Evolutionary conservation across 202 grass and related monocot genomes (phyloP), one percentile per base, ranked within the genome.

Genomic region (Cymbopogon flexuosus): DNA sequence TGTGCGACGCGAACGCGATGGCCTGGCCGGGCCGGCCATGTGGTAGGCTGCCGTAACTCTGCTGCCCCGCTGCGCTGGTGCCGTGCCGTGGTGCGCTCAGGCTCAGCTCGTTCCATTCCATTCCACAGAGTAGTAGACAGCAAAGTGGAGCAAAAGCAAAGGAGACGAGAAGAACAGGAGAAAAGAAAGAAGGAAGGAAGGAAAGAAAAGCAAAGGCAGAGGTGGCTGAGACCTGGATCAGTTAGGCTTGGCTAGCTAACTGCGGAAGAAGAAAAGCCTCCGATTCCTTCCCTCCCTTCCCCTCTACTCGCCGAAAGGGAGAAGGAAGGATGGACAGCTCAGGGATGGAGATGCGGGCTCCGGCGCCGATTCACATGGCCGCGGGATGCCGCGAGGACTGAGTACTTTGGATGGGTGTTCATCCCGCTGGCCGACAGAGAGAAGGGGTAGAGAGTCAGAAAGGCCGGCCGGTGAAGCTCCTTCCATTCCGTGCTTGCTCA

Each of bases 231-330:
- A 60, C 68, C 30, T 64, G 68, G 65, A 68, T 83, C 74, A 78
- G 79, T 83, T 79, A 66, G 73, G 79, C 33, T 82, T 51, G 79
- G 79, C 51, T 37, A 82, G 79, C 83, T 68, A 81, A 79, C 63
- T 42, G 8, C 36, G 57, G 42, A 69, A 39, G 84, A 60, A 51
- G 74, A 27, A 30, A 65, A 62, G 74, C 68, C 73, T 72, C 79
- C 62, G 88, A 75, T 89, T 86, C 84, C 84, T 21, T 86, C 68
- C 52, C 49, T 4, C 16, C 15, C 5, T 1, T 16, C 4, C 12
- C 79, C 35, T 89, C 68, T 27, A 27, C 68, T 61, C 68, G 31
- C 51, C 61, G 74, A 82, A 89, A 86, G 84, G 54, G 54, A 58
- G 52, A 6, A 19, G 8, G 52, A 23, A 61, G 23, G 72, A 82